A percentile compares a stretch with the other conserved stretches of the same genome.
Conservation (phyloP, 805 yeast species). For the Isabelozyma heimii region DNA sequence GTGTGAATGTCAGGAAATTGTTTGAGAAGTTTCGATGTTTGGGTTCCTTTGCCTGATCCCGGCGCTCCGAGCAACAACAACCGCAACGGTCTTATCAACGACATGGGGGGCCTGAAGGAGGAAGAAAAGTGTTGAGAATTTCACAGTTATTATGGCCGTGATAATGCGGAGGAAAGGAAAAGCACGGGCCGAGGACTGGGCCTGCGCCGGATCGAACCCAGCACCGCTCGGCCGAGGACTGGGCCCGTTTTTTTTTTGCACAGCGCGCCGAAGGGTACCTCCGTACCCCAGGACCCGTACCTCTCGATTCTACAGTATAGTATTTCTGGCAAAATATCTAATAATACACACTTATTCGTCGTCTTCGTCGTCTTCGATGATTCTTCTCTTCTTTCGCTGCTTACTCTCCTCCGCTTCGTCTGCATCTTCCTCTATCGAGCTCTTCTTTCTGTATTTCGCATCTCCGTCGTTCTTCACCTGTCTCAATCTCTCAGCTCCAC, state of each 20-base stretch:
- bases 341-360: constrained; percentile 19
- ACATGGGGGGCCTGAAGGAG: background rate
- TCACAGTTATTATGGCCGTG: background rate
- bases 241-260: too few relatives aligned
- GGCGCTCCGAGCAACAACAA: constrained; percentile 87
- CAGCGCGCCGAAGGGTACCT: too few relatives aligned
- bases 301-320: background rate
- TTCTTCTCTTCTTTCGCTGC: constrained; percentile 44
- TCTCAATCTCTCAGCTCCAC: constrained; percentile 59
- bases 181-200: background rate
- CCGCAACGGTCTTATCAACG: constrained; percentile 46
- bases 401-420: constrained; percentile 28
- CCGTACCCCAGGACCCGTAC: too few relatives aligned
- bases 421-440: constrained; percentile 12
- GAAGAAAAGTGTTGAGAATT: background rate
- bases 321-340: background rate
- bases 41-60: constrained; percentile 94
- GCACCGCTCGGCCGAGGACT: too few relatives aligned
- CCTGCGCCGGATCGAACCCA: background rate
- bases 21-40: constrained; percentile 62
- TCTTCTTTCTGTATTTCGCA: constrained; percentile 35
- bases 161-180: background rate
- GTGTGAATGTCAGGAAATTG: constrained; percentile 52
- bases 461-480: constrained; percentile 56
- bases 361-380: constrained; percentile 51